A percentile compares a stretch with the other conserved stretches of the same genome.
phyloP scores from a whole-genome alignment of 1,284 basidiomycete species.

The Cutaneotrichosporon spelunceum region DNA sequence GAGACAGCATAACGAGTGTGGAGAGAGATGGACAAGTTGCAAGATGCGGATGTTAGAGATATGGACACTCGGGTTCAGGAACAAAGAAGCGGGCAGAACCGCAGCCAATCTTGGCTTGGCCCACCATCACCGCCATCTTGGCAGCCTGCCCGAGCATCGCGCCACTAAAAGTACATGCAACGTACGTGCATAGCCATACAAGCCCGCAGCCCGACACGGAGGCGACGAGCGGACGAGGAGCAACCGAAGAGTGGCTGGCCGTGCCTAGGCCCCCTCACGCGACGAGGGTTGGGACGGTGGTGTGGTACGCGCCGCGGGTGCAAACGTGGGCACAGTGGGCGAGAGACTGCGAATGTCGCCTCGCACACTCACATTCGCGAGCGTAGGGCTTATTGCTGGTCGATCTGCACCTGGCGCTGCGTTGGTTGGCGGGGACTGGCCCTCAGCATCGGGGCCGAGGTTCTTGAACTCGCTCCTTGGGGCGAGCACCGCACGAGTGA shows the following conservation, averaged over 20 bases:
- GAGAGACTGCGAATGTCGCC: constrained; percentile 20
- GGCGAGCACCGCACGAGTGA: constrained; percentile 47
- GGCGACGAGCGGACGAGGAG: not conserved
- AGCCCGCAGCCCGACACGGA: not conserved
- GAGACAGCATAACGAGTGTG: constrained; percentile 11
- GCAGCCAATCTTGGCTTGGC: no score
- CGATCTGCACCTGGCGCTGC: not conserved
- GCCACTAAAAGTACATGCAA: not conserved
- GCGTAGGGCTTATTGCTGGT: not conserved
- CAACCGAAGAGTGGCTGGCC: not conserved
- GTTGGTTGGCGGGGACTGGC: not conserved
- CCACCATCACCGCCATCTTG: no score
- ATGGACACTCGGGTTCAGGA: not conserved
- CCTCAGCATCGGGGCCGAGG: constrained; percentile 14
- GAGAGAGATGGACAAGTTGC: not conserved
- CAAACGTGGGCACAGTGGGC: constrained; percentile 10
- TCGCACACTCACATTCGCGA: not conserved
- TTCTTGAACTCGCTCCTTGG: constrained; percentile 30
- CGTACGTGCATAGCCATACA: not conserved
- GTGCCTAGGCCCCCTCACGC: not conserved
- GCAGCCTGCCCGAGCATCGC: no score
- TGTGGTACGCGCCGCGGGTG: not conserved
- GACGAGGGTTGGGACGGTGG: not conserved
- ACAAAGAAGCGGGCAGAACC: no score
- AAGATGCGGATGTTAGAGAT: not conserved